Percentiles rank a stretch among this genome's conserved stretches.
Conservation (phyloP, 2,329 filamentous ascomycete genomes). For the Hypoxylon sp. region DNA sequence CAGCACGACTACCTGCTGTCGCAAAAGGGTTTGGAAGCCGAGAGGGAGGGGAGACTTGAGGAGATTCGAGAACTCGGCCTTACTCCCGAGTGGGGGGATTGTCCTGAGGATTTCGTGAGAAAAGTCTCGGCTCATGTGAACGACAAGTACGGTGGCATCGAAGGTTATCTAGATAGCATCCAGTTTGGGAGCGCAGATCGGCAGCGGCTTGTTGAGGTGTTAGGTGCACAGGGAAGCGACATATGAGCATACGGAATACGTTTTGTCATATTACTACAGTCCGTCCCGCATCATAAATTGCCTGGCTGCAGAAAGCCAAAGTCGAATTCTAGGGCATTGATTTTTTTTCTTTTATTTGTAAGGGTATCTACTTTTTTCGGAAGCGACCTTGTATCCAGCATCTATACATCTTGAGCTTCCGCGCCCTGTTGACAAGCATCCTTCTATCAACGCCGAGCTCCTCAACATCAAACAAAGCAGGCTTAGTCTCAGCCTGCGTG, state of each 20-base stretch:
- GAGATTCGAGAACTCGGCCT: constrained; percentile 80
- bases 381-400: constrained; percentile 94
- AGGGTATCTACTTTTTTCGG: constrained; percentile 68
- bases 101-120: constrained; percentile 72
- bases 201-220: constrained; percentile 54
- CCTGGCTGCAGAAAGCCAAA: not conserved
- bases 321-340: too few species aligned
- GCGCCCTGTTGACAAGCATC: constrained; percentile 90
- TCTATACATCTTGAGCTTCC: constrained; percentile 96
- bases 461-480: constrained; percentile 73
- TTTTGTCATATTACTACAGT: not conserved
- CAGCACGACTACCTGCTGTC: constrained; percentile 79
- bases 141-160: constrained; percentile 72
- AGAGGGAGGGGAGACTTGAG: constrained; percentile 71
- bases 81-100: constrained; percentile 77
- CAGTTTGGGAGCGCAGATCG: constrained; percentile 65
- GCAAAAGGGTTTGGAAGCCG: constrained; percentile 66
- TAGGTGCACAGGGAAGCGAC: constrained; percentile 54
- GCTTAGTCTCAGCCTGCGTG: constrained; percentile 44
- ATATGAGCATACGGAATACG: not conserved
- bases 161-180: constrained; percentile 72
- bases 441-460: constrained; percentile 88
- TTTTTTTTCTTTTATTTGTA: constrained; percentile 3
- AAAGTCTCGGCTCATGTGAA: constrained; percentile 69
- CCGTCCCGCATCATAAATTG: not conserved